Evolutionary conservation across 192 early-diverging fungal species (phyloP), one percentile per base, ranked within the genome.

Genomic region (Coemansia sp.): DNA sequence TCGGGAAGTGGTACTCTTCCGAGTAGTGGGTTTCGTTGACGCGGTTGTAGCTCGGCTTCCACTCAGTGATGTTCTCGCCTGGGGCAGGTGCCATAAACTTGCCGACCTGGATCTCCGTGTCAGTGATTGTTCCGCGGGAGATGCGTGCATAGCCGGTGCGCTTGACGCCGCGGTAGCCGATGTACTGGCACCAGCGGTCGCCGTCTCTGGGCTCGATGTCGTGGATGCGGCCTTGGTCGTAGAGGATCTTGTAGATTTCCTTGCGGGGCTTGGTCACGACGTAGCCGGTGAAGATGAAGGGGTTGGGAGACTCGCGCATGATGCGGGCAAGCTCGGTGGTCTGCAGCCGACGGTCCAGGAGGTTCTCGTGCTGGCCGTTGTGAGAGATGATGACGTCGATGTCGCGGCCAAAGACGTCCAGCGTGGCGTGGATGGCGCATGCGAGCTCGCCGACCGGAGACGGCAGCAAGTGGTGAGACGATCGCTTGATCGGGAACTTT

Each of bases 171-270:
- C 91, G 87, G 80, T 86, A 93, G 39, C 86, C 90, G 23, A 93
- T 83, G 78, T 93, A 93, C 76, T 93, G 81, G 77, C 91, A 93
- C 91, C 91, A 93, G 56, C 91, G 86, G 79, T 91, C 90, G 61
- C 77, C 82, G 65, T 93, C 91, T 0, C 87, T 83, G 7, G 85
- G 79, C 69, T 93, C 91, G 55, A 93, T 86, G 74, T 93, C 91
- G 68, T 90, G 84, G 15, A 93, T 84, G 67, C 84, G 74, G 37
- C 88, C 90, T 46, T 83, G 85, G 34, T 85, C 59, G 69, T 87
- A 88, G 46, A 93, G 73, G 12, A 88, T 67, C 33, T 83, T 72
- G 72, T 93, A 91, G 63, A 86, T 77, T 13, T 75, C 74, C 37
- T 87, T 70, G 10, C 85, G 84, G 18, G 91, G 89, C 57, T 85